Evolutionary conservation across 257 asterid genomes (phyloP).

Genomic region (Eucommia ulmoides): DNA sequence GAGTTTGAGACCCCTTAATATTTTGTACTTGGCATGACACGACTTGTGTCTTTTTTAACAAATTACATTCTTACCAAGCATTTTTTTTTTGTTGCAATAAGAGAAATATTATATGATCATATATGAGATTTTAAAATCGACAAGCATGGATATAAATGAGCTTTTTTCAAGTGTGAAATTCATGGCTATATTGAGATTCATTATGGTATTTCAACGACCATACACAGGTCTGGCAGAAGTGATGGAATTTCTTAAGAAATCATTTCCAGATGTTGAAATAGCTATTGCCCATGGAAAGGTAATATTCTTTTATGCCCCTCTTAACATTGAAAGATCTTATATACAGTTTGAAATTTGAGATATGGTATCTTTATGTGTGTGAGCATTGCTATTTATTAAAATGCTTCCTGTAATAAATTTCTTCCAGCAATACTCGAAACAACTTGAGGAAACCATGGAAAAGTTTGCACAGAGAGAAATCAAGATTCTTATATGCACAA

Average conservation of each 20-base stretch:
- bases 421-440: constrained; percentile 83
- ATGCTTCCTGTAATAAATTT: background rate
- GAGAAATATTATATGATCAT: too few relatives aligned
- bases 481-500: constrained; percentile 87
- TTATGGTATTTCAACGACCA: constrained; percentile 12
- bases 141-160: too few relatives aligned
- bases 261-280: constrained; percentile 66
- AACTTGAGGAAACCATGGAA: constrained; percentile 96
- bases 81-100: too few relatives aligned
- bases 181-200: too few relatives aligned
- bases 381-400: background rate
- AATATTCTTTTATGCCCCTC: constrained; percentile 9
- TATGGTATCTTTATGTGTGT: background rate
- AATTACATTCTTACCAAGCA: too few relatives aligned
- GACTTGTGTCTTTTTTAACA: too few relatives aligned
- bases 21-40: too few relatives aligned
- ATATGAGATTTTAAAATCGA: too few relatives aligned
- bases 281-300: constrained; percentile 99
- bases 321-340: background rate
- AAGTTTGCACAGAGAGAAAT: constrained; percentile 62
- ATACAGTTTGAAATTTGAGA: background rate
- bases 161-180: too few relatives aligned
- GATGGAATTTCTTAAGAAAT: constrained; percentile 59
- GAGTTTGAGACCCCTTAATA: too few relatives aligned
- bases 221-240: constrained; percentile 85